Conservation (phyloP, 1,284 basidiomycete genomes). For the Termitomyces sp. region DNA sequence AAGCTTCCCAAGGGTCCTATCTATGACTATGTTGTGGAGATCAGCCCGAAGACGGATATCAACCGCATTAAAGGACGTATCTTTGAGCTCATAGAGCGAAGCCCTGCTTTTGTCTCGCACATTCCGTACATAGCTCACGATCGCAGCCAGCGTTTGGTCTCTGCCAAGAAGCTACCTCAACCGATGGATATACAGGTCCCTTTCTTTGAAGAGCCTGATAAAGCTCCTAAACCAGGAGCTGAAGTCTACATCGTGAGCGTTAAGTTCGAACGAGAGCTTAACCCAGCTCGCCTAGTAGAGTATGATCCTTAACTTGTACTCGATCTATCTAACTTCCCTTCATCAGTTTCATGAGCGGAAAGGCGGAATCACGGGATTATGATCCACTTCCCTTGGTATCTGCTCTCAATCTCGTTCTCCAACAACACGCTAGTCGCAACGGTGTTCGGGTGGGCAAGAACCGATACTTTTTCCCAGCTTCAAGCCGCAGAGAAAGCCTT, state of each 20-base stretch:
- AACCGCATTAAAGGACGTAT: constrained; percentile 48
- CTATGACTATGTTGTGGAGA: constrained; percentile 58
- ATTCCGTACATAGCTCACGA: constrained; percentile 58
- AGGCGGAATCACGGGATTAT: constrained; percentile 34
- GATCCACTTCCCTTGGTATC: constrained; percentile 53
- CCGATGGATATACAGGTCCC: constrained; percentile 45
- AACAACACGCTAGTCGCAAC: constrained; percentile 47
- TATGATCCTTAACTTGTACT: constrained; percentile 29
- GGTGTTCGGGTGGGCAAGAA: constrained; percentile 59
- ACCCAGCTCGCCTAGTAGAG: constrained; percentile 41
- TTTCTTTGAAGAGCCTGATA: constrained; percentile 54
- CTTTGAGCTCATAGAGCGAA: constrained; percentile 54
- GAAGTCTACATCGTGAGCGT: constrained; percentile 52
- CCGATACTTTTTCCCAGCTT: constrained; percentile 53
- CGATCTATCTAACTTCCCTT: background rate
- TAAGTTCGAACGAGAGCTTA: constrained; percentile 41
- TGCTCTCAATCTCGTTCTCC: constrained; percentile 62
- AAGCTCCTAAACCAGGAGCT: constrained; percentile 35
- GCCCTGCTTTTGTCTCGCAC: constrained; percentile 36
- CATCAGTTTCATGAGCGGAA: constrained; percentile 49
- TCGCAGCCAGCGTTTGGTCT: constrained; percentile 50
- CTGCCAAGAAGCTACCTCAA: constrained; percentile 50
- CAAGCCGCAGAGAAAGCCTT: constrained; percentile 28
- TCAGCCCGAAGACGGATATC: constrained; percentile 47
- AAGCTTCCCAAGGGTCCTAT: constrained; percentile 43